Evolutionary conservation across 2,329 filamentous ascomycete species (phyloP).

Genomic region (Catunica adiposa): DNA sequence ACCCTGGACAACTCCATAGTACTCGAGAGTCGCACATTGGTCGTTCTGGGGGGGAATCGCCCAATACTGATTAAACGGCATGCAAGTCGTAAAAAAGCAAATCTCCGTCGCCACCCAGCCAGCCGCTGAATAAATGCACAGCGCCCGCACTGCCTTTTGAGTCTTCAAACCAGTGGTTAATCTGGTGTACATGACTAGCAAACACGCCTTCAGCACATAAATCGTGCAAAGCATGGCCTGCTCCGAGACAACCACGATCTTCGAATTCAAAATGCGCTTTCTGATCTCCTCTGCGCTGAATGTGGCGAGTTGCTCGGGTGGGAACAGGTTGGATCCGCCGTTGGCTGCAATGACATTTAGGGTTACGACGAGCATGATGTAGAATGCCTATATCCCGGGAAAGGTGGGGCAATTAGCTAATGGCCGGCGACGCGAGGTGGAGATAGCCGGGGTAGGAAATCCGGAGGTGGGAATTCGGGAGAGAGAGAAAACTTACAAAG

Average conservation of each 20-base stretch:
- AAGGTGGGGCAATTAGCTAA: not conserved
- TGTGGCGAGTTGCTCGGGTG: slow-evolving; percentile 10
- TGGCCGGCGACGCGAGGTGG: not conserved
- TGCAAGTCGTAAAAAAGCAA: slow-evolving; percentile 33
- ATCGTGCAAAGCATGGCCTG: slow-evolving; percentile 43
- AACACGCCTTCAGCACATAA: slow-evolving; percentile 39
- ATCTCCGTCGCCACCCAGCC: slow-evolving; percentile 36
- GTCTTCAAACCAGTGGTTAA: slow-evolving; percentile 29
- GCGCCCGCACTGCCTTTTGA: slow-evolving; percentile 31
- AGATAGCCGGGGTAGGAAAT: not conserved
- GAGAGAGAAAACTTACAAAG: slow-evolving; percentile 10
- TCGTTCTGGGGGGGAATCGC: slow-evolving; percentile 33
- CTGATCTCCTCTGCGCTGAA: slow-evolving; percentile 18
- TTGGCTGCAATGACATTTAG: slow-evolving; percentile 7
- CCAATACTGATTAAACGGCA: slow-evolving; percentile 41
- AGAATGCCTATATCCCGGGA: slow-evolving; percentile 18
- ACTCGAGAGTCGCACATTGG: slow-evolving; percentile 39
- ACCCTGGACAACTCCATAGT: slow-evolving; percentile 42
- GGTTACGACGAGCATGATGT: slow-evolving; percentile 26
- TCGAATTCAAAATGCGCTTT: slow-evolving; percentile 35
- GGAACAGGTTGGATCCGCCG: slow-evolving; percentile 13
- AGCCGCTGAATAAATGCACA: slow-evolving; percentile 30
- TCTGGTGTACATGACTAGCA: slow-evolving; percentile 34
- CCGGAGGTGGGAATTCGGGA: not conserved
- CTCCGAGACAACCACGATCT: slow-evolving; percentile 46